Conservation (phyloP, 23 red algal genomes). For the Cyanidiococcus yangmingshanensis region DNA sequence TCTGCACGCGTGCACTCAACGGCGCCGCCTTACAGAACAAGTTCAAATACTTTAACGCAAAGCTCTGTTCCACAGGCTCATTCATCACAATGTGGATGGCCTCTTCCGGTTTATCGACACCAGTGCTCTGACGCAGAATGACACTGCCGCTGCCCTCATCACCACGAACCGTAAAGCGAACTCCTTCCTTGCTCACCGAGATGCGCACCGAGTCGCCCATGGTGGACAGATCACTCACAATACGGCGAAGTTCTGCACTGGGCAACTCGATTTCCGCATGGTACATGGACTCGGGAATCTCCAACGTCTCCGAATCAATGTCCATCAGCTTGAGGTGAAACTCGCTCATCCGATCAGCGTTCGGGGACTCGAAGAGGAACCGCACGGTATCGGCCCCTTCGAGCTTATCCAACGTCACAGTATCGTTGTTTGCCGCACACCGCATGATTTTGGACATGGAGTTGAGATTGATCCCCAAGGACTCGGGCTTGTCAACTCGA, state of each 20-base stretch:
- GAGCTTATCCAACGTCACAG: conserved; percentile 67
- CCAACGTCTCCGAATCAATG: conserved; percentile 84
- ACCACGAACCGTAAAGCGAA: conserved; percentile 62
- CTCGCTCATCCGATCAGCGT: conserved; percentile 63
- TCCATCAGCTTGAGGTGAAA: conserved; percentile 98
- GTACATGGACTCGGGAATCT: conserved; percentile 69
- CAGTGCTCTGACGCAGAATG: conserved; percentile 52
- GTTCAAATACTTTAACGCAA: conserved; percentile 65
- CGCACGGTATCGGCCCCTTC: conserved; percentile 59
- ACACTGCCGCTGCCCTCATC: conserved; percentile 71
- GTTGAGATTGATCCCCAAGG: conserved; percentile 78
- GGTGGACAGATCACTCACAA: conserved; percentile 62
- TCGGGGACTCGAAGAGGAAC: conserved; percentile 76
- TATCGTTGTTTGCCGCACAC: conserved; percentile 76
- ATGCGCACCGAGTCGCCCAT: conserved; percentile 82
- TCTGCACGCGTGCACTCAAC: conserved; percentile 53
- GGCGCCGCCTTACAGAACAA: conserved; percentile 88
- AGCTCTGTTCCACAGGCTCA: conserved; percentile 83
- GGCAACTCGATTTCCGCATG: conserved; percentile 70
- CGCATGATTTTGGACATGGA: conserved; percentile 75
- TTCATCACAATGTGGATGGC: conserved; percentile 63
- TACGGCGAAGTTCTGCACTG: conserved; percentile 60
- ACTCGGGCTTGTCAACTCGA: conserved; percentile 50
- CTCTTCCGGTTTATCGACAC: conserved; percentile 55
- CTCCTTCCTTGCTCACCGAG: conserved; percentile 68